Conservation (phyloP, 805 yeast species). For the Myxozyma vanderwaltii region DNA sequence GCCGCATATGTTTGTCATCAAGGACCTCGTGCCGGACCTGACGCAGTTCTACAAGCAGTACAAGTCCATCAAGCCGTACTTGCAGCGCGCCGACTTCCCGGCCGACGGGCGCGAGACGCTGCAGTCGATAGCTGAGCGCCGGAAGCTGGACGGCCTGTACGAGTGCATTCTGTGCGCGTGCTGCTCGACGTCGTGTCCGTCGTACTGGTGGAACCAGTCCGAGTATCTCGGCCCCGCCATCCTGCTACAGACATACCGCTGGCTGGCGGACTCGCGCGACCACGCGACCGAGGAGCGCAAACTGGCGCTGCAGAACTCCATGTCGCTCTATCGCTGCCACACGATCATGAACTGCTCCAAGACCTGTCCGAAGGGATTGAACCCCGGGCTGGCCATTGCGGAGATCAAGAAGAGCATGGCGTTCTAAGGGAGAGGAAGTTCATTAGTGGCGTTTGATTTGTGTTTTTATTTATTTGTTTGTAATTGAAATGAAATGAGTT, state of each 20-base stretch:
- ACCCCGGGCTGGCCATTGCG: slow-evolving; percentile 97
- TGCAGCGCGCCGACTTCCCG: slow-evolving; percentile 80
- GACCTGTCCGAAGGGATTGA: slow-evolving; percentile 98
- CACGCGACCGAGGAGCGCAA: slow-evolving; percentile 80
- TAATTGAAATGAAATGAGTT: too few relatives aligned
- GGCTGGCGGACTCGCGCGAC: slow-evolving; percentile 97
- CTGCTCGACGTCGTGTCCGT: slow-evolving; percentile 98
- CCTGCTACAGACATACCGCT: slow-evolving; percentile 97
- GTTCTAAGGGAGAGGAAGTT: slow-evolving; percentile 49
- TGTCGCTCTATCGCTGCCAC: slow-evolving; percentile 92
- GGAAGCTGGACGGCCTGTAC: slow-evolving; percentile 93
- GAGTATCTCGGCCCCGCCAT: slow-evolving; percentile 99
- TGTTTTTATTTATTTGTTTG: too few relatives aligned
- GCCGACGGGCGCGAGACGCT: slow-evolving; percentile 90
- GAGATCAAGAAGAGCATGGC: slow-evolving; percentile 94
- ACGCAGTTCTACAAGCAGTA: slow-evolving; percentile 98
- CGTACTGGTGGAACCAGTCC: slow-evolving; percentile 99
- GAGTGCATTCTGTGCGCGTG: slow-evolving; percentile 98
- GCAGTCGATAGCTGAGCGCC: slow-evolving; percentile 90
- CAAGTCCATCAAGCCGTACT: slow-evolving; percentile 95
- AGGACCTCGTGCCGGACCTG: slow-evolving; percentile 96
- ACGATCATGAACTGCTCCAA: slow-evolving; percentile 98
- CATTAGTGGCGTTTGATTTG: too few relatives aligned
- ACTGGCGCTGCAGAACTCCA: slow-evolving; percentile 90
- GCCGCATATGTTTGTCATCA: slow-evolving; percentile 97